Evolutionary conservation across 1,284 basidiomycete genomes (phyloP).

Genomic region (Cryptococcus sp.): DNA sequence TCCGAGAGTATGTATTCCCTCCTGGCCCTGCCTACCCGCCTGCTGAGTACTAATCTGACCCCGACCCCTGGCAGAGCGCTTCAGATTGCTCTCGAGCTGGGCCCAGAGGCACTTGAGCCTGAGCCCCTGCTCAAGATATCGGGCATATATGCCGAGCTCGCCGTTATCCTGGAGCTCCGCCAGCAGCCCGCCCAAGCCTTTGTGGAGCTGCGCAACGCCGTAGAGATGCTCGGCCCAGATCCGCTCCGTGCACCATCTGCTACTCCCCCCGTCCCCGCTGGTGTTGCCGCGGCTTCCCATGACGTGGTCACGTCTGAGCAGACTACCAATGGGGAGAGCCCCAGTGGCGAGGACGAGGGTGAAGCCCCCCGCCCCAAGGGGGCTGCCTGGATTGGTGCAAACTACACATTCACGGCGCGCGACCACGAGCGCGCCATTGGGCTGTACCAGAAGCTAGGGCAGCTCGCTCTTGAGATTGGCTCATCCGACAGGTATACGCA

Average conservation of each 20-base stretch:
- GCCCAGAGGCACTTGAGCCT: conserved; percentile 26
- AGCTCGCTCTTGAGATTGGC: conserved; percentile 27
- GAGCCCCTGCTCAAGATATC: conserved; percentile 46
- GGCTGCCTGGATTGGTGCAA: conserved; percentile 9
- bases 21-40: not conserved
- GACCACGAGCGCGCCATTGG: conserved; percentile 45
- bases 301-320: not conserved
- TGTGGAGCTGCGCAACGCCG: conserved; percentile 30
- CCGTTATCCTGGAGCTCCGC: conserved; percentile 38
- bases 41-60: not conserved
- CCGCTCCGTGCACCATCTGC: conserved; percentile 18
- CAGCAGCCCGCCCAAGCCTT: conserved; percentile 38
- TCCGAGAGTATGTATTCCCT: conserved; percentile 33
- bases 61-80: conserved; percentile 8
- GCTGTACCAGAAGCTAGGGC: conserved; percentile 38
- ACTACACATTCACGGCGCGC: conserved; percentile 19
- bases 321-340: conserved; percentile 1
- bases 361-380: not conserved
- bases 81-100: conserved; percentile 9
- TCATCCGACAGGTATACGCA: conserved; percentile 12
- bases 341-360: too few relatives aligned
- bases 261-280: not conserved
- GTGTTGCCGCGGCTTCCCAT: not conserved
- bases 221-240: conserved; percentile 32
- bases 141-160: conserved; percentile 45